Conservation (phyloP, 1,139 yeast species). For the Lodderomyces jiufengensis region DNA sequence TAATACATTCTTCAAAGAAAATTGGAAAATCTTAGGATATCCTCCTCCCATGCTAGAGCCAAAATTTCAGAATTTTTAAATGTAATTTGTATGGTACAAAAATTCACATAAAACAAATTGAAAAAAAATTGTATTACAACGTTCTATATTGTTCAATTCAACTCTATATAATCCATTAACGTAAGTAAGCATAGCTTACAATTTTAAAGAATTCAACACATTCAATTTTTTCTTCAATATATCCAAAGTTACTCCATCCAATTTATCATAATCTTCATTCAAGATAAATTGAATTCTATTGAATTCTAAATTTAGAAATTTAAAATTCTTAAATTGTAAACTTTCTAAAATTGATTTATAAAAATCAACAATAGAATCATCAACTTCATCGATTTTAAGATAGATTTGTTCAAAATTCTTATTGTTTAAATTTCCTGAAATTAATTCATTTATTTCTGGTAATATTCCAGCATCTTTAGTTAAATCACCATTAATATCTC, state of each 20-base stretch:
- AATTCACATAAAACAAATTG: too few relatives aligned
- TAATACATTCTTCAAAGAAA: too few relatives aligned
- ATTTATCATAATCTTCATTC: conserved; percentile 29
- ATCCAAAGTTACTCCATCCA: conserved; percentile 36
- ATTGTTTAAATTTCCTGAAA: conserved; percentile 4
- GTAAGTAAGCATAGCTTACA: too few relatives aligned
- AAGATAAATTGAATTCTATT: conserved; percentile 49
- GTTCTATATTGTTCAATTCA: too few relatives aligned
- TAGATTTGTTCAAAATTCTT: conserved; percentile 11
- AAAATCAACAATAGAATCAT: conserved; percentile 5
- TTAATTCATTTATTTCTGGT: conserved; percentile 21
- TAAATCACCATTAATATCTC: conserved; percentile 51
- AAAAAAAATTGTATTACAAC: too few relatives aligned
- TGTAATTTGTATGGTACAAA: too few relatives aligned
- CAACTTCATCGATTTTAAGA: conserved; percentile 14
- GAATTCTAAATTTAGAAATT: conserved; percentile 32
- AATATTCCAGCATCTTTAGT: conserved; percentile 54
- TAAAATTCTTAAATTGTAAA: background rate
- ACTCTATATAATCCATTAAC: too few relatives aligned
- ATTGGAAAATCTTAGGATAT: too few relatives aligned
- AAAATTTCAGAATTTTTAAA: too few relatives aligned
- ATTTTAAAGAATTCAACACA: conserved; percentile 35
- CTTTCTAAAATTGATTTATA: conserved; percentile 4
- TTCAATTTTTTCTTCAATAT: conserved; percentile 47
- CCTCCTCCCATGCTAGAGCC: too few relatives aligned